Base-by-base conservation (phyloP, 192 early-diverging fungal genomes). In the Linnemannia elongata region DNA sequence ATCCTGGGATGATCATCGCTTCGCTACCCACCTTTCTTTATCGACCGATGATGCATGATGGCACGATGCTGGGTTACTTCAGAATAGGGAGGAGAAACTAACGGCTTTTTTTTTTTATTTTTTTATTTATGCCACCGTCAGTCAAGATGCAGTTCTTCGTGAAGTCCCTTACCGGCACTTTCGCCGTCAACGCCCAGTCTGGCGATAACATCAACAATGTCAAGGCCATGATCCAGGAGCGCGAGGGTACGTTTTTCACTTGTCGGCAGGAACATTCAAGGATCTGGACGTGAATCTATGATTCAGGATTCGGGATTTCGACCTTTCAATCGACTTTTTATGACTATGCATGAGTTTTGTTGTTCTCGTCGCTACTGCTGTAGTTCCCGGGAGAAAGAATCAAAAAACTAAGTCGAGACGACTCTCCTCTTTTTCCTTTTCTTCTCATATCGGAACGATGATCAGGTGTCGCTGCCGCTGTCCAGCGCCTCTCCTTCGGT, bases 121-220 rank as follows among this genome's bases (percentile, higher is more conserved):
- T 30, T 27, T 13, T 66, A 2, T 27, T 70, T 35, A 52, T 52
- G 44, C 49, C 20, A 10, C 24, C 54, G 24, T 12, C 83, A 82
- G 76, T 78, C 66, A 89, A 85, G 79, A 92, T 91, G 91, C 90
- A 93, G 90, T 80, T 93, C 82, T 93, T 93, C 87, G 93, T 93
- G 71, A 93, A 93, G 81, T 92, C 93, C 87, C 91, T 93, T 77
- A 88, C 89, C 77, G 93, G 93, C 76, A 93, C 92, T 87, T 89
- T 93, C 79, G 88, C 88, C 84, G 86, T 93, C 71, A 88, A 91
- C 85, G 91, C 90, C 87, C 75, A 88, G 77, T 79, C 90, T 68
- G 78, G 83, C 74, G 79, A 87, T 75, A 87, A 89, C 72, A 85
- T 93, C 71, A 89, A 80, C 76, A 87, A 90, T 79, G 91, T 93